A percentile compares a stretch with the other conserved stretches of the same genome.
These are phyloP conservation scores for Aspergillus panamensis DNA, from an alignment of 495 filamentous ascomycete species.

Conservation along the genomic window DNA sequence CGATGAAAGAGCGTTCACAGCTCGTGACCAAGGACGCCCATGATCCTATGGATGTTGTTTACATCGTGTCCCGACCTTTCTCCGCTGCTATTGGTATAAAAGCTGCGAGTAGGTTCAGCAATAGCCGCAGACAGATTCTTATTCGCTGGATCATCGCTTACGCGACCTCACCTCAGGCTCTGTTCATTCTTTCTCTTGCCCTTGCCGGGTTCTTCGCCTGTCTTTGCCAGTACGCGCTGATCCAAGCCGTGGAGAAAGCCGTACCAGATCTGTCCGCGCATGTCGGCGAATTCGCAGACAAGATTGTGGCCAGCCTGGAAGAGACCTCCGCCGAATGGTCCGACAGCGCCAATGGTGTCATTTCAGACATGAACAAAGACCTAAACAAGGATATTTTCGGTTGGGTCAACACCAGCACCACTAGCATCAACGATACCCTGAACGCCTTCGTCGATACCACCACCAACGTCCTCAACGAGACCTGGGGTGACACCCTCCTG, in stretches of 20 bases:
- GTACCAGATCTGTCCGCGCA: conserved; percentile 71
- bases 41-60: conserved; percentile 85
- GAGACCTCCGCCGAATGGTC: conserved; percentile 77
- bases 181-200: conserved; percentile 83
- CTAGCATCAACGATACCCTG: conserved; percentile 79
- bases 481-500: conserved; percentile 79
- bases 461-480: conserved; percentile 61
- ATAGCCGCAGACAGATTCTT: conserved; percentile 63
- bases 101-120: conserved; percentile 64
- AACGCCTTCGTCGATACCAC: conserved; percentile 76
- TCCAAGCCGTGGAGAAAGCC: conserved; percentile 67
- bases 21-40: conserved; percentile 61
- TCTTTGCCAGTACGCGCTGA: conserved; percentile 77
- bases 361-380: conserved; percentile 60
- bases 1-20: conserved; percentile 63
- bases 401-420: conserved; percentile 81
- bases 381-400: conserved; percentile 84
- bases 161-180: conserved; percentile 73
- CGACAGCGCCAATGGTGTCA: conserved; percentile 66
- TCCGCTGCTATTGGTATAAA: conserved; percentile 68
- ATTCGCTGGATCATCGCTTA: conserved; percentile 86
- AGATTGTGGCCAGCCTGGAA: conserved; percentile 69
- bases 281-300: conserved; percentile 76
- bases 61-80: conserved; percentile 77
- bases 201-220: conserved; percentile 81